Conservation (phyloP, 2,329 filamentous ascomycete genomes). For the Diplodia seriata region DNA sequence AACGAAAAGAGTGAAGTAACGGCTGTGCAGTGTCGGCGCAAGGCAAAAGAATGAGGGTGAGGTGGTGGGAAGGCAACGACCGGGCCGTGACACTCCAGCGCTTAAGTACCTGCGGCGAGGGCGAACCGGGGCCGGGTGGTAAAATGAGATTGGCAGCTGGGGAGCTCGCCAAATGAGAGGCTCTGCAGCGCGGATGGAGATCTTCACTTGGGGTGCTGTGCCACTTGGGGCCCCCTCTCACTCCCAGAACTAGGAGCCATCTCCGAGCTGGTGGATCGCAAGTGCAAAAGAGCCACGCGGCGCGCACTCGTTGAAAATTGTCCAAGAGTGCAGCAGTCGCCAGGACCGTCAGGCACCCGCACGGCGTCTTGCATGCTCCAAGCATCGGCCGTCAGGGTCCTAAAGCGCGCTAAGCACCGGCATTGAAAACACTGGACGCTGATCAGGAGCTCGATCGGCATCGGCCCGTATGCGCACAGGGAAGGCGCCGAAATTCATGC, state of each 20-base stretch:
- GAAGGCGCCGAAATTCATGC: background rate
- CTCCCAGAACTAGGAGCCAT: background rate
- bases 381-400: background rate
- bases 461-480: conserved; percentile 16
- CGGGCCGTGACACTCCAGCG: conserved; percentile 4
- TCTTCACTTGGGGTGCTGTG: conserved; percentile 1
- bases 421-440: conserved; percentile 8
- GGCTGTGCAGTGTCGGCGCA: background rate
- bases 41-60: background rate
- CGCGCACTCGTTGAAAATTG: conserved; percentile 14
- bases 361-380: background rate
- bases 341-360: conserved; percentile 5
- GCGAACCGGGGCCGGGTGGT: background rate
- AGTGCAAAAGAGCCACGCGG: background rate
- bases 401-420: background rate
- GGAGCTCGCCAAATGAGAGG: conserved; percentile 11
- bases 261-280: conserved; percentile 16
- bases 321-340: background rate
- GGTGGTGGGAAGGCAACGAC: conserved; percentile 6
- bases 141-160: conserved; percentile 16
- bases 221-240: background rate
- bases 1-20: conserved; percentile 2
- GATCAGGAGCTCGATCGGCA: conserved; percentile 22
- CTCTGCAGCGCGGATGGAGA: conserved; percentile 18
- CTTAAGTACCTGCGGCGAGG: conserved; percentile 12